phyloP scores from a whole-genome alignment of 192 early-diverging fungal genomes.

The Backusella liffmaniae region DNA sequence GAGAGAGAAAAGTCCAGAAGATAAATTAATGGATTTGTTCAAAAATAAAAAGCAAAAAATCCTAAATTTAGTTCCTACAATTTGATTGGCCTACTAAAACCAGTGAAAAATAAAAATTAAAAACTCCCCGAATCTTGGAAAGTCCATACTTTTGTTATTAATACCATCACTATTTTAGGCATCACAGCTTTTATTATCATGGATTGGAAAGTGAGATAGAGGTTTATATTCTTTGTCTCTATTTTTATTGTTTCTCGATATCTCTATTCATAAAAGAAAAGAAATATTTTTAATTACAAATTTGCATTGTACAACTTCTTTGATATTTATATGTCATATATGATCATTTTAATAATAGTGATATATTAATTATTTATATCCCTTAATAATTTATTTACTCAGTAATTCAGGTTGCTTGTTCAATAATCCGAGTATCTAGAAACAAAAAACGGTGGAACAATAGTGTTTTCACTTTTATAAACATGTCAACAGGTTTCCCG shows the following conservation, averaged over 20 bases:
- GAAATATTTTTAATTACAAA: not conserved
- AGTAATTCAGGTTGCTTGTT: too few species aligned
- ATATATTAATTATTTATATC: not conserved
- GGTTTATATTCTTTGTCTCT: too few species aligned
- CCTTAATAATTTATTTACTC: not conserved
- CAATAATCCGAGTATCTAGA: too few species aligned
- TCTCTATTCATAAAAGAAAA: not conserved
- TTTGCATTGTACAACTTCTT: not conserved
- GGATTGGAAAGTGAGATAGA: too few species aligned
- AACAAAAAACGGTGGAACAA: too few species aligned
- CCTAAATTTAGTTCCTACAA: not conserved
- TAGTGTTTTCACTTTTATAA: not conserved
- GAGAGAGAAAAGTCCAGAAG: slow-evolving; percentile 5
- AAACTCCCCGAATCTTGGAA: not conserved
- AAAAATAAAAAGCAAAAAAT: slow-evolving; percentile 5
- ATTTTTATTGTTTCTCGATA: not conserved
- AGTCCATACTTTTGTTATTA: not conserved
- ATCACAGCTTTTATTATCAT: too few species aligned
- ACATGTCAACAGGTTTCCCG: not conserved
- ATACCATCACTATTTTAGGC: too few species aligned
- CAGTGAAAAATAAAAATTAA: not conserved
- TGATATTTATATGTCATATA: not conserved
- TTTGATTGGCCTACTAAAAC: not conserved
- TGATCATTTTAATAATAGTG: too few species aligned
- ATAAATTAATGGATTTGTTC: not conserved